These are phyloP conservation scores for Craspedostauros australis DNA, from an alignment of 108 stramenopile species.

Conservation along the genomic window DNA sequence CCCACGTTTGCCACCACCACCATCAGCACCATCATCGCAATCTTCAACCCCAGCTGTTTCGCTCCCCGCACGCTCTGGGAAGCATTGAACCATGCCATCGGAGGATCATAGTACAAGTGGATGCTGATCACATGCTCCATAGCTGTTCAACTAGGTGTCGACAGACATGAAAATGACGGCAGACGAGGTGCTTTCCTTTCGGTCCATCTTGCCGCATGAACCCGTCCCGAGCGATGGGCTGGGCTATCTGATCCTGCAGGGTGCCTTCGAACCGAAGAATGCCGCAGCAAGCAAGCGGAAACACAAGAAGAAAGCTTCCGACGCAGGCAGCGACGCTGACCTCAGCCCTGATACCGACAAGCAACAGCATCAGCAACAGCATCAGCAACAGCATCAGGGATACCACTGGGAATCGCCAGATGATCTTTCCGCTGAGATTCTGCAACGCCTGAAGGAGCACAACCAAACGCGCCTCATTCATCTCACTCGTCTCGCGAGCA, in stretches of 20 bases:
- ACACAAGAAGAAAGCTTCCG: not conserved
- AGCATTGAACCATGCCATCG: no score
- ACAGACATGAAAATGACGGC: slow-evolving; percentile 1
- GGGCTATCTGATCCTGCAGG: slow-evolving; percentile 62
- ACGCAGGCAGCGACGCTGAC: not conserved
- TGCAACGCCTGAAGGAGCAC: no score
- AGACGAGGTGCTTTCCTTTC: slow-evolving; percentile 27
- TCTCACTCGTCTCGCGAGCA: no score
- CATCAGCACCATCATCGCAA: no score
- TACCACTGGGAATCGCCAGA: not conserved
- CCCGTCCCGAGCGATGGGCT: slow-evolving; percentile 34
- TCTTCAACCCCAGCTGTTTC: no score
- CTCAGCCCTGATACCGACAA: not conserved
- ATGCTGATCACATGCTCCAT: no score
- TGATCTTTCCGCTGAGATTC: no score
- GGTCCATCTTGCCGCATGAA: slow-evolving; percentile 78
- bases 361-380: not conserved
- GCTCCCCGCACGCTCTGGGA: no score
- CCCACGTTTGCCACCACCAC: no score
- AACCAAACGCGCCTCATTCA: no score
- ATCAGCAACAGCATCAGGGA: not conserved
- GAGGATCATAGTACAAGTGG: no score
- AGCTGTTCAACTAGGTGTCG: no score
- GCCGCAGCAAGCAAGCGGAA: not conserved
- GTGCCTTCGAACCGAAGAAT: slow-evolving; percentile 49